Evolutionary conservation across 2,329 filamentous ascomycete genomes (phyloP), one percentile per base, ranked within the genome.

Genomic region (Colletotrichum tofieldiae): DNA sequence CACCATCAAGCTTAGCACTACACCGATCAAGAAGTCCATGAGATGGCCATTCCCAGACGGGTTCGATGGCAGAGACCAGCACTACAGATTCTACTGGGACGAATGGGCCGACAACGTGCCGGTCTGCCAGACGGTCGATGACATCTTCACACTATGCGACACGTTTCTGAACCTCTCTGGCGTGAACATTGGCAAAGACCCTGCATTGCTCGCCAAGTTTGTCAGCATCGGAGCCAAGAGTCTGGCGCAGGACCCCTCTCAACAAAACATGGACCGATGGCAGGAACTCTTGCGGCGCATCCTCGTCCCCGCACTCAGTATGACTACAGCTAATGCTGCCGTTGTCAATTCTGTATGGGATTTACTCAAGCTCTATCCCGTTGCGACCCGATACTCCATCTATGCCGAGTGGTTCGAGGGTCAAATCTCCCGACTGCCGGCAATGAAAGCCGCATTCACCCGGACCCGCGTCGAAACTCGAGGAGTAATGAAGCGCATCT

Each of bases 91-190:
- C 80, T 99, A 99, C 81, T 98, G 96, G 92, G 95, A 98, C 71
- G 96, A 98, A 76, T 99, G 96, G 96, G 88, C 92, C 2, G 96
- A 98, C 81, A 97, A 96, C 75, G 88, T 99, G 56, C 97, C 96
- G 0, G 85, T 98, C 26, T 99, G 96, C 79, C 95, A 97, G 80
- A 93, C 87, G 1, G 91, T 98, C 7, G 94, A 98, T 74, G 96
- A 99, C 79, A 88, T 99, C 18, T 96, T 98, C 81, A 91, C 92
- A 2, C 89, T 98, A 0, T 97, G 95, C 81, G 90, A 91, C 70
- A 95, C 94, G 1, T 88, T 99, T 29, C 85, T 98, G 56, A 97
- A 96, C 75, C 85, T 96, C 32, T 93, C 95, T 0, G 96, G 96
- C 2, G 92, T 97, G 74, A 95, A 94, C 78, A 96, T 98, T 74